Evolutionary conservation across 345 rosid species (phyloP), one percentile per base, ranked within the genome.

Genomic region (Salix purpurea): DNA sequence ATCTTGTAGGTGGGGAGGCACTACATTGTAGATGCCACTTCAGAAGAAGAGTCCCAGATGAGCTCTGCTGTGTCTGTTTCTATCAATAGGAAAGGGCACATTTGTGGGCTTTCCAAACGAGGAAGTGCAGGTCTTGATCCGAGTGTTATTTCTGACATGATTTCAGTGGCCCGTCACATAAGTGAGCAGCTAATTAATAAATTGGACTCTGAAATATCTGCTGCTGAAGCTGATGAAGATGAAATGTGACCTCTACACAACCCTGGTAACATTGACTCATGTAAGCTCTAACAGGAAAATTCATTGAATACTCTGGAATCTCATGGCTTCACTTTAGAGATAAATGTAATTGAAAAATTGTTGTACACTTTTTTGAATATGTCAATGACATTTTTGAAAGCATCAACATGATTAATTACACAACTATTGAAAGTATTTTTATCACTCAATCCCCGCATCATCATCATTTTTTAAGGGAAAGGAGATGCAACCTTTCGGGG

Each of bases 21-120:
- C 78, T 90, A 84, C 75, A 90, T 93, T 36, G 95, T 90, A 34
- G 99, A 93, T 84, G 97, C 99, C 54, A 92, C 99, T 73, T 80
- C 86, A 9, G 99, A 96, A 82, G 97, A 96, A 78, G 95, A 96
- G 86, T 92, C 99, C 13, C 97, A 93, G 75, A 93, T 96, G 95
- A 92, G 86, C 88, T 91, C 99, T 30, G 98, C 94, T 66, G 87
- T 94, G 46, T 93, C 97, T 5, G 72, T 93, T 72, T 93, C 98
- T 7, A 76, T 92, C 69, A 93, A 87, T 69, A 83, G 91, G 77
- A 82, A 74, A 64, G 97, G 97, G 7, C 96, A 86, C 24, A 86
- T 91, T 2, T 92, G 98, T 66, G 99, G 98, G 23, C 81, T 91
- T 80, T 86, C 85, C 46, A 92, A 91, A 78, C 81, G 97, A 42